Evolutionary conservation across 1,284 basidiomycete genomes (phyloP).

Genomic region (Mrakiaceae sp.): DNA sequence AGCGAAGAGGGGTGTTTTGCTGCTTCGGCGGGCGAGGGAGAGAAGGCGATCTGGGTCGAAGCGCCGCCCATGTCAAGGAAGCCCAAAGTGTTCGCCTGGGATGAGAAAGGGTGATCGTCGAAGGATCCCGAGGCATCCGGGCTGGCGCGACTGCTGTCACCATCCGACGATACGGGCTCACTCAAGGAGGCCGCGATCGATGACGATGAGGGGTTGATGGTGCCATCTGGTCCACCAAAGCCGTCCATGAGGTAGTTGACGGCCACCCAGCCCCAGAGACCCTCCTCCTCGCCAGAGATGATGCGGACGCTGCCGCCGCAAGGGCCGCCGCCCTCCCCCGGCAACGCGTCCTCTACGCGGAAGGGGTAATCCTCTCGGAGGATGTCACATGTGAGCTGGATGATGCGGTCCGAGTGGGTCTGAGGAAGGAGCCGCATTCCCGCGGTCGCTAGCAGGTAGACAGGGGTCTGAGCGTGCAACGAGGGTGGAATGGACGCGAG

Average conservation of each 20-base stretch:
- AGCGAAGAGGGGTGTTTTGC: conserved; percentile 41
- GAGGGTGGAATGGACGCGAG: conserved; percentile 72
- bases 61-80: conserved; percentile 99
- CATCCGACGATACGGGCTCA: conserved; percentile 22
- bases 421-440: conserved; percentile 84
- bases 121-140: too few relatives aligned
- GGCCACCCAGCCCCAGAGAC: conserved; percentile 95
- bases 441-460: conserved; percentile 92
- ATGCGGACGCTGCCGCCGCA: conserved; percentile 85
- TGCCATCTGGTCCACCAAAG: conserved; percentile 40
- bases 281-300: conserved; percentile 96
- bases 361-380: conserved; percentile 53
- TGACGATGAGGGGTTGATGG: background rate
- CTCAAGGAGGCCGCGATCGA: background rate
- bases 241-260: conserved; percentile 99
- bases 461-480: conserved; percentile 66
- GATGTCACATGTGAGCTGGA: conserved; percentile 65
- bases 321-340: conserved; percentile 48
- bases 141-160: background rate
- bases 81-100: conserved; percentile 58
- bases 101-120: conserved; percentile 2
- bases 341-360: conserved; percentile 23
- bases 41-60: conserved; percentile 96
- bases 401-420: conserved; percentile 56
- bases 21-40: conserved; percentile 41